Evolutionary conservation across 176 grass and related monocot genomes (phyloP).

Genomic region (Lolium perenne): DNA sequence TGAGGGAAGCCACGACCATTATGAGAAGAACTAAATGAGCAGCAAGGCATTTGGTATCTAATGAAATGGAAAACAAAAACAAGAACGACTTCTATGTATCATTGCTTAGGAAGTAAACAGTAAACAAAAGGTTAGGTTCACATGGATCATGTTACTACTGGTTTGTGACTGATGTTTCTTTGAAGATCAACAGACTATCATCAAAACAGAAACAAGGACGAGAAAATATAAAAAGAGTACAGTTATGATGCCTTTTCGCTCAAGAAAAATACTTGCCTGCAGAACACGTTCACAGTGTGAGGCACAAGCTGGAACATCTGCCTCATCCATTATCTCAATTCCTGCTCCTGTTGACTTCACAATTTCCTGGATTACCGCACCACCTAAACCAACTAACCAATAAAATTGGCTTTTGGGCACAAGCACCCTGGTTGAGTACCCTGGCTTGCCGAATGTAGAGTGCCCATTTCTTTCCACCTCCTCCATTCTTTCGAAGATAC

Average conservation of each 20-base stretch:
- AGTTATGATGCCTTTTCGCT: conserved; percentile 8
- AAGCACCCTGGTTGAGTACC: conserved; percentile 37
- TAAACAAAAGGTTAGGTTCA: not conserved
- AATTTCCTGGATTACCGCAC: conserved; percentile 49
- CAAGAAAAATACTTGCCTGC: conserved; percentile 44
- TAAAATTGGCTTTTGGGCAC: conserved; percentile 29
- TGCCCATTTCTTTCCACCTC: conserved; percentile 31
- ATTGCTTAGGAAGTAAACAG: not conserved
- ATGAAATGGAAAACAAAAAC: not conserved
- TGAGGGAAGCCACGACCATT: not conserved
- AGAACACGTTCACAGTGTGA: conserved; percentile 49
- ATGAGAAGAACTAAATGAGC: not conserved
- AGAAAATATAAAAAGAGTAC: not conserved
- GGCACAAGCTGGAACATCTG: conserved; percentile 49
- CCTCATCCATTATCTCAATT: conserved; percentile 50
- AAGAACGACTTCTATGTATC: not conserved
- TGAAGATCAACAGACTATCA: not conserved
- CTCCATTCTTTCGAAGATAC: conserved; percentile 56
- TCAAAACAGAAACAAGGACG: conserved; percentile 15
- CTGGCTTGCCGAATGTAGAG: conserved; percentile 1
- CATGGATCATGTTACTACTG: conserved; percentile 20
- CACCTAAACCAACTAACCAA: conserved; percentile 43
- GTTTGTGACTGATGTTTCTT: not conserved
- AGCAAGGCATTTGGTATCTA: conserved; percentile 16
- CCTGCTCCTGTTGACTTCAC: conserved; percentile 32